Evolutionary conservation across 2,329 filamentous ascomycete species (phyloP).

Genomic region (Colletotrichum plurivorum): DNA sequence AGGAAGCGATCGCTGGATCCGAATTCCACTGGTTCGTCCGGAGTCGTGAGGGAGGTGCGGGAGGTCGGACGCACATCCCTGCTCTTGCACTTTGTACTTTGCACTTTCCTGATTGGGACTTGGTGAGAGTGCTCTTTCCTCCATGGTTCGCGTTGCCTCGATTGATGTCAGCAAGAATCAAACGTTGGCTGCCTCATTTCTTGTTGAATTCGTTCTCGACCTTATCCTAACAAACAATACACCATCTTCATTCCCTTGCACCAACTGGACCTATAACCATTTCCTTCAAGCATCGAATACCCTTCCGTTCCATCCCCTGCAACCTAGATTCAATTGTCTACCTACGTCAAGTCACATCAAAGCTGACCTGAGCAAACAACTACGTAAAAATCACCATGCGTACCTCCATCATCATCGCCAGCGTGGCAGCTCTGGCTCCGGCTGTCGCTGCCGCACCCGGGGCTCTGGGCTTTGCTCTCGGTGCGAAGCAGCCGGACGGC

Average conservation of each 20-base stretch:
- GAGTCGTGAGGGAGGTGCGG: slow-evolving; percentile 31
- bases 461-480: slow-evolving; percentile 74
- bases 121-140: slow-evolving; percentile 17
- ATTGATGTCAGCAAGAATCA: neutral
- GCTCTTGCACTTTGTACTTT: neutral
- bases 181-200: neutral
- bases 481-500: slow-evolving; percentile 73
- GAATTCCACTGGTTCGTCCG: slow-evolving; percentile 28
- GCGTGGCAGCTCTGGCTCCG: slow-evolving; percentile 41
- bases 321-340: no score
- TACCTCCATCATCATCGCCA: slow-evolving; percentile 12
- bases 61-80: slow-evolving; percentile 23
- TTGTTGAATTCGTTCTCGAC: neutral
- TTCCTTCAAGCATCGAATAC: neutral
- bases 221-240: neutral
- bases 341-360: no score
- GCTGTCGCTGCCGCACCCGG: slow-evolving; percentile 57
- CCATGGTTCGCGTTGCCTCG: neutral
- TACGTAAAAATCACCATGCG: neutral
- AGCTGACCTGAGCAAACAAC: neutral
- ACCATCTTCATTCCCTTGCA: no score
- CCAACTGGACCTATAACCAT: no score
- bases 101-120: slow-evolving; percentile 10
- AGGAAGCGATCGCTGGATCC: neutral
- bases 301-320: no score